Conservation (phyloP, 257 asterid genomes). For the Verbascum thapsus region DNA sequence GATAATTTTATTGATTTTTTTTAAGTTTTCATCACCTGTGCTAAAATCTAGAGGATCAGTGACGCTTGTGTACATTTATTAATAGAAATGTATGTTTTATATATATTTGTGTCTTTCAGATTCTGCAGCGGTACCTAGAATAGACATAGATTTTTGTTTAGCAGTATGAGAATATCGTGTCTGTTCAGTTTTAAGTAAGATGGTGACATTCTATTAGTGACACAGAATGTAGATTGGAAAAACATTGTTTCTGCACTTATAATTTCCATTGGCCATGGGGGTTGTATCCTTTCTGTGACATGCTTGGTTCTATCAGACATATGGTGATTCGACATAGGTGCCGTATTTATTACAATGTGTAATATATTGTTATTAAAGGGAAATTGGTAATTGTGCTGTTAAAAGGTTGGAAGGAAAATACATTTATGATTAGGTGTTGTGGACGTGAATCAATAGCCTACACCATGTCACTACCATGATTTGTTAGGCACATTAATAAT, state of each 20-base stretch:
- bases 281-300: not conserved
- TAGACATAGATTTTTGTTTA: not conserved
- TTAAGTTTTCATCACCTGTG: not conserved
- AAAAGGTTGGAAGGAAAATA: too few relatives aligned
- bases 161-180: not conserved
- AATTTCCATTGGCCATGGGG: not conserved
- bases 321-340: not conserved
- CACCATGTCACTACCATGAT: not conserved
- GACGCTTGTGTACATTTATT: too few relatives aligned
- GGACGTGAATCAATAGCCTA: not conserved
- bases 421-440: not conserved
- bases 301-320: constrained; percentile 5
- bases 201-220: not conserved
- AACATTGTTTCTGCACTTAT: not conserved
- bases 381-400: too few relatives aligned
- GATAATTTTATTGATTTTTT: constrained; percentile 1
- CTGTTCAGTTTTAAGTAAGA: not conserved
- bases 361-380: not conserved
- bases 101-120: too few relatives aligned
- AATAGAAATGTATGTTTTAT: not conserved
- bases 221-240: not conserved
- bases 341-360: not conserved
- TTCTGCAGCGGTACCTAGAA: not conserved
- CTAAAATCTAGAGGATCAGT: constrained; percentile 1
- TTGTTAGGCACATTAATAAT: not conserved